Evolutionary conservation across 164 flowering plant species (phyloP), one percentile per base, ranked within the genome.

Genomic region (Dillenia turbinata): DNA sequence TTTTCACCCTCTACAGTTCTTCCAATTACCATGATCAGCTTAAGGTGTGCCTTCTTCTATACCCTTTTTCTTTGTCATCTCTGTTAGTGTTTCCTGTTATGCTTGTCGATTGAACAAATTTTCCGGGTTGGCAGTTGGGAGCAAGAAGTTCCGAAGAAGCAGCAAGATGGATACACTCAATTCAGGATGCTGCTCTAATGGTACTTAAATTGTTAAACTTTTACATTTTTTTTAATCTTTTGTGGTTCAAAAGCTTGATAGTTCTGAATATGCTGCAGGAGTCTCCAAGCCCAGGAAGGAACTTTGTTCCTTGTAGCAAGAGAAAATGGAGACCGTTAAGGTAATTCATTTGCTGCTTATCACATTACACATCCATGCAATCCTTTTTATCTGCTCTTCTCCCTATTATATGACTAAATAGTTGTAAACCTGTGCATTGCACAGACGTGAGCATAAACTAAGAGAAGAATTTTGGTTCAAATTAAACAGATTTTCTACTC

Each of bases 141-240:
- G 97, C 93, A 57, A 78, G 69, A 60, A 90, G 96, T 73, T 70
- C 98, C 26, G 98, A 90, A 69, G 98, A 93, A 76, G 90, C 98
- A 33, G 96, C 93, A 49, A 81, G 73, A 70, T 93, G 98, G 98
- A 90, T 88, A 26, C 79, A 26, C 52, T 81, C 77, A 40, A 73
- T 93, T 59, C 83, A 81, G 67, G 84, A 90, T 56, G 89, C 86
- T 57, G 81, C 87, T n/a, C 49, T 70, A 60, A 82, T 87, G 94
- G 94, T 87, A 72, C 67, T 9, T 12, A 33, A 33, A 33, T 33
- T 33, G 40, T 6, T 4, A 33, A 5, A 5, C 7, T 15, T 43
- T 47, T 47, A 13, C 5, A 5, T 56, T 16, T 51, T 26, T 14
- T 54, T 26, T 5, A 2, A 52, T 52, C 46, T 9, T 22, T 52